Evolutionary conservation across 2,329 filamentous ascomycete genomes (phyloP), one percentile per base, ranked within the genome.

Genomic region (Alternaria incomplexa): DNA sequence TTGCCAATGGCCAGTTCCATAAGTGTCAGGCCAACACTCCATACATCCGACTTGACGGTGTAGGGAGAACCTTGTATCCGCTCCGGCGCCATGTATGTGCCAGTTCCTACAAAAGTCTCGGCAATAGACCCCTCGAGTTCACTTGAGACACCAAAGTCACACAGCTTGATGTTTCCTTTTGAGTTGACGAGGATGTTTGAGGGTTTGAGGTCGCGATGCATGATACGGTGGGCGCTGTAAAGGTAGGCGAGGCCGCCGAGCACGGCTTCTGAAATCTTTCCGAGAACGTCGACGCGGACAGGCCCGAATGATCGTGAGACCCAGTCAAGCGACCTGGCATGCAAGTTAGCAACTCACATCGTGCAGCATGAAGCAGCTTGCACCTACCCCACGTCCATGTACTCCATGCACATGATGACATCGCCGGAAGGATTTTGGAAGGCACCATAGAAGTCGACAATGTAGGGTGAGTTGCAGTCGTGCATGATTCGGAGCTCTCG

Each of bases 341-440:
- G 12, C 9, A 28, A 43, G 65, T 75, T 56, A 75, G 73, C 47
- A 48, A 11, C 30, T 59, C 22, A 46, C n/a, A 44, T 7, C 10
- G 9, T 26, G 25, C 26, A 17, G 28, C 20, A 23, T 61, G 56
- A n/a, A 50, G 40, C 11, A 36, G 58, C 47, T 48, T 46, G 47
- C 9, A 84, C 92, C 81, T 87, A 98, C 96, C 96, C 96, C 79
- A 95, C 93, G 81, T 99, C 96, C 93, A 97, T 97, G 79, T 99
- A 98, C 81, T 99, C 96, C 96, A 99, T 99, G 81, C 96, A 99
- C 90, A 99, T 95, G 73, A 98, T 96, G 62, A 99, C 96, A 83
- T 99, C 96, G 77, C 96, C 95, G 65, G 93, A 93, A 77, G 96
- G 92, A 78, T 97, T 98, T 76, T 98, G 88, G 78, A 98, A 99